Evolutionary conservation across 345 rosid species (phyloP).

Genomic region (Salix brachista): DNA sequence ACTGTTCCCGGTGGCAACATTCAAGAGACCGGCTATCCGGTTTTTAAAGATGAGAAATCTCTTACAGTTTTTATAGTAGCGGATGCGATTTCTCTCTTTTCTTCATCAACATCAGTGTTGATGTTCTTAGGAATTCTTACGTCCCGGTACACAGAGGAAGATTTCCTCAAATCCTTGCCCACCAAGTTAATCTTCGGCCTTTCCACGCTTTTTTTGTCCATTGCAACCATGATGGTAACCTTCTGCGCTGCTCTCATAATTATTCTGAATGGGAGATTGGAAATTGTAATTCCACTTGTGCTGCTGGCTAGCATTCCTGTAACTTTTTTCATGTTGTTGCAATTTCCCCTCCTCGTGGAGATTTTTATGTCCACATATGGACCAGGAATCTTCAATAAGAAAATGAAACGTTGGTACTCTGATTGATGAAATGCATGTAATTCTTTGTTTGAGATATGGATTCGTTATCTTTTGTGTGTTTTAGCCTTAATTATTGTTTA

Average conservation of each 20-base stretch:
- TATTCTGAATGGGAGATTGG: not conserved
- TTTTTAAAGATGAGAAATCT: not conserved
- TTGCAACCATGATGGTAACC: slow-evolving; percentile 1
- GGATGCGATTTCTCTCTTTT: not conserved
- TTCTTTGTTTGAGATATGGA: no score
- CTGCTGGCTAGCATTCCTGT: not conserved
- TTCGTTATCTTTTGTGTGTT: no score
- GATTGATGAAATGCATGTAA: not conserved
- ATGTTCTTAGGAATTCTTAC: not conserved
- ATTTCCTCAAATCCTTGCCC: no score
- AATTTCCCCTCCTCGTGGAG: not conserved
- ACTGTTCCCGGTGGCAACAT: not conserved
- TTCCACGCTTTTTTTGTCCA: not conserved
- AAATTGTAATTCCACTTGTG: not conserved
- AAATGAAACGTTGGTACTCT: not conserved
- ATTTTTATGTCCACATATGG: not conserved
- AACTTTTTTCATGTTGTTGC: not conserved
- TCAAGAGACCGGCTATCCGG: not conserved
- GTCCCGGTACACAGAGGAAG: not conserved
- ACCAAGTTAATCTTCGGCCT: not conserved
- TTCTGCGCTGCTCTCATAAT: not conserved
- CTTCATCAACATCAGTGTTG: not conserved
- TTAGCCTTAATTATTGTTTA: no score
- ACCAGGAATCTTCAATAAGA: not conserved
- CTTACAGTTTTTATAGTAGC: not conserved